Evolutionary conservation across 2,329 filamentous ascomycete genomes (phyloP).

Genomic region (Sarocladium oryzae): DNA sequence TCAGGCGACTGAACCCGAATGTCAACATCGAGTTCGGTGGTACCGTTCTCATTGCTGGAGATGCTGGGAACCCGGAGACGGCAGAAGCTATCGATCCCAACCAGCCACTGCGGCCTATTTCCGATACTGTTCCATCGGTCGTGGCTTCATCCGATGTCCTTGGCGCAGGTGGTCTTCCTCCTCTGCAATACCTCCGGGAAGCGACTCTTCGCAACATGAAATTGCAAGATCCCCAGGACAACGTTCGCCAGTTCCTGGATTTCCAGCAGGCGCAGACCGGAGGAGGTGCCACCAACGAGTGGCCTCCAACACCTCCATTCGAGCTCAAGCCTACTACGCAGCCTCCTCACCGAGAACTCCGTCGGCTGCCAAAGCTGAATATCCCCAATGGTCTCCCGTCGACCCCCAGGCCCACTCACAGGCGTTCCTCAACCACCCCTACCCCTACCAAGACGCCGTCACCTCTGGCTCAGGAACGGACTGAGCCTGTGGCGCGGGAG

Average conservation of each 20-base stretch:
- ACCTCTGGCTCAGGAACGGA: constrained; percentile 15
- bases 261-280: constrained; percentile 61
- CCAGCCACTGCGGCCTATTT: constrained; percentile 57
- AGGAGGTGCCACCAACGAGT: constrained; percentile 40
- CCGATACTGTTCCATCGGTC: constrained; percentile 72
- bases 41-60: constrained; percentile 68
- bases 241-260: constrained; percentile 82
- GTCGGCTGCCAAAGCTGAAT: constrained; percentile 54
- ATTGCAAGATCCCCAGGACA: constrained; percentile 79
- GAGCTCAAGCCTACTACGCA: constrained; percentile 49
- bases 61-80: constrained; percentile 70
- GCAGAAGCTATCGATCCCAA: constrained; percentile 50
- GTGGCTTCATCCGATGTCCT: constrained; percentile 89
- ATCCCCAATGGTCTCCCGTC: constrained; percentile 30
- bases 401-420: constrained; percentile 7
- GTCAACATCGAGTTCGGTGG: constrained; percentile 46
- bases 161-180: constrained; percentile 58
- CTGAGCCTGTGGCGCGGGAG: constrained; percentile 17
- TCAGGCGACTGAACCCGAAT: constrained; percentile 69
- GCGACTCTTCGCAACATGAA: constrained; percentile 64
- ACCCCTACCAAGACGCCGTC: constrained; percentile 9
- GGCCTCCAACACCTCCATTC: constrained; percentile 65
- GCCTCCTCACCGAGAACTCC: constrained; percentile 48
- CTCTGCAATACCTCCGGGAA: constrained; percentile 66
- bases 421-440: constrained; percentile 11